Percentiles rank a stretch among this genome's conserved stretches.
These are phyloP conservation scores for Dendryphion nanum DNA, from an alignment of 2,329 filamentous ascomycete genomes.

Conservation along the genomic window DNA sequence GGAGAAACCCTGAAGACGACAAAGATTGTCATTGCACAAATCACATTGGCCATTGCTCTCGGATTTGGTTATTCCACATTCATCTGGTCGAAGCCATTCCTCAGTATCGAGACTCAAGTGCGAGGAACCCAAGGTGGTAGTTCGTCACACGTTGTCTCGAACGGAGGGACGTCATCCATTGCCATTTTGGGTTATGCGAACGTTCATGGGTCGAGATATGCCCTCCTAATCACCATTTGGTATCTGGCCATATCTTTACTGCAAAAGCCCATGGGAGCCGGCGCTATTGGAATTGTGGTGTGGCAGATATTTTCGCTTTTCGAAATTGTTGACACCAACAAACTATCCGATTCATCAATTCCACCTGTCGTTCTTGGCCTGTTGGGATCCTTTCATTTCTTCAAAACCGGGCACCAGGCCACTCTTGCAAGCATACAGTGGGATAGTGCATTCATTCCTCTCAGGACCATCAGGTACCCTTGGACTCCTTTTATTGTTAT, in stretches of 20 bases:
- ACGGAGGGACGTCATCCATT: slow-evolving; percentile 47
- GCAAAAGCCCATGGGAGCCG: slow-evolving; percentile 92
- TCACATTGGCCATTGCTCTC: slow-evolving; percentile 74
- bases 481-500: slow-evolving; percentile 80
- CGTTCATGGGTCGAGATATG: slow-evolving; percentile 85
- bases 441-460: slow-evolving; percentile 90
- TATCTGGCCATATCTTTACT: slow-evolving; percentile 74
- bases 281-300: slow-evolving; percentile 75
- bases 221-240: slow-evolving; percentile 78
- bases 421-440: slow-evolving; percentile 86
- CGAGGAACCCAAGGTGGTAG: slow-evolving; percentile 16
- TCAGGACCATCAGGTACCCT: slow-evolving; percentile 80
- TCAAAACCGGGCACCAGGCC: slow-evolving; percentile 97
- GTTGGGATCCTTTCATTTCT: slow-evolving; percentile 92
- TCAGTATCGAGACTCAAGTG: slow-evolving; percentile 62
- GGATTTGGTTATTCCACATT: slow-evolving; percentile 84
- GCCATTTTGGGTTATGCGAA: slow-evolving; percentile 90
- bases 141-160: slow-evolving; percentile 36
- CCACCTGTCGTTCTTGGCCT: slow-evolving; percentile 81
- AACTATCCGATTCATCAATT: slow-evolving; percentile 66
- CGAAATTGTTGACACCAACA: slow-evolving; percentile 63
- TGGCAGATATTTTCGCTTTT: slow-evolving; percentile 83
- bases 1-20: slow-evolving; percentile 62
- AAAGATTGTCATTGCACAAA: slow-evolving; percentile 76
- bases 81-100: slow-evolving; percentile 79